Evolutionary conservation across 768 basidiomycete species (phyloP).

Genomic region (Amanita inopinata): DNA sequence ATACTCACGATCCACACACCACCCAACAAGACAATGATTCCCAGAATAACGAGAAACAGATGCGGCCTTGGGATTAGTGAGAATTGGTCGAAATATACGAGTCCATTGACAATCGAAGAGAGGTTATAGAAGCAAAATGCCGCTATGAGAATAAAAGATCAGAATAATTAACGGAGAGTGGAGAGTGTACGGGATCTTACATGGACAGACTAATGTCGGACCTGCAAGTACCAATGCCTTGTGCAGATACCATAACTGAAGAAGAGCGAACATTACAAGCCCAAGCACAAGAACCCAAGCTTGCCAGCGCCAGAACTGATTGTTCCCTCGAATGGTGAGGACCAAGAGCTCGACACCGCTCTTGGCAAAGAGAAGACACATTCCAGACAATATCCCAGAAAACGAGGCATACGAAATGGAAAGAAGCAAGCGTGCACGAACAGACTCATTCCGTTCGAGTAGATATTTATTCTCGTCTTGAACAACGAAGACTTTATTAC

Average conservation of each 20-base stretch:
- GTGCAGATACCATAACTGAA: constrained; percentile 81
- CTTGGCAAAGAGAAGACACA: constrained; percentile 91
- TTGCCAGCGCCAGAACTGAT: constrained; percentile 81
- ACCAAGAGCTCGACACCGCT: constrained; percentile 85
- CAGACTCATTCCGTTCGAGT: too few relatives aligned
- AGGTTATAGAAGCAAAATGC: constrained; percentile 96
- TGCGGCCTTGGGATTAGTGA: constrained; percentile 58
- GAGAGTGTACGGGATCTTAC: constrained; percentile 31
- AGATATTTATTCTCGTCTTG: neutral
- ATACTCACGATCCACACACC: constrained; percentile 90
- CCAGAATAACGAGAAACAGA: constrained; percentile 65
- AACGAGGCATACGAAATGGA: constrained; percentile 82
- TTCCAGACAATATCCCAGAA: constrained; percentile 82
- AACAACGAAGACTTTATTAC: neutral
- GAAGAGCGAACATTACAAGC: constrained; percentile 61
- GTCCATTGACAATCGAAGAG: constrained; percentile 81
- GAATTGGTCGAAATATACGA: constrained; percentile 87
- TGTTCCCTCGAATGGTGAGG: constrained; percentile 62
- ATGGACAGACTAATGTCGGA: constrained; percentile 79
- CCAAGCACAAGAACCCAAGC: constrained; percentile 73
- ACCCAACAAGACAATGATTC: constrained; percentile 67
- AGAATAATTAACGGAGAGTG: constrained; percentile 7
- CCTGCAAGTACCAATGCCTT: constrained; percentile 72
- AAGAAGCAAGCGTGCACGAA: constrained; percentile 43
- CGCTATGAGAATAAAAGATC: constrained; percentile 30